Conservation (phyloP, 1,139 yeast genomes). For the Yamadazyma buinensis region DNA sequence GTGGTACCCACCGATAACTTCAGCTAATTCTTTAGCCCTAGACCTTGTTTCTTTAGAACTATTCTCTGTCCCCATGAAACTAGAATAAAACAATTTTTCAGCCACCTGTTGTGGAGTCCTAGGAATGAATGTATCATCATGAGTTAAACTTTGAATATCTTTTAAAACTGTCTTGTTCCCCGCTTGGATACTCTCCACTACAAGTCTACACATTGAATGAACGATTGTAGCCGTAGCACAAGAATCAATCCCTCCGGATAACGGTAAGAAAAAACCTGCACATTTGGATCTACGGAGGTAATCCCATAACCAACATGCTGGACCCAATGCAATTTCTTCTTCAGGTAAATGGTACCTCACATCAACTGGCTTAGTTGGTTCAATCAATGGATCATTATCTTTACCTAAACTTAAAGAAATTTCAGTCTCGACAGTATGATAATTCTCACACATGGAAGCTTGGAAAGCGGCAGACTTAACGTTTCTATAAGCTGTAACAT, state of each 20-base stretch:
- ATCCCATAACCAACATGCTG: conserved; percentile 99
- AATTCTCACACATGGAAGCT: conserved; percentile 52
- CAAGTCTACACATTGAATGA: conserved; percentile 88
- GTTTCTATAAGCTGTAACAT: conserved; percentile 78
- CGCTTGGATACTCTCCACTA: conserved; percentile 58
- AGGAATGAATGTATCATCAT: conserved; percentile 49
- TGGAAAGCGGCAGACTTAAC: conserved; percentile 80
- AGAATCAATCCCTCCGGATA: conserved; percentile 96
- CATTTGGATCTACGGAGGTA: conserved; percentile 85
- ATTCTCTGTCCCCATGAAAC: conserved; percentile 94
- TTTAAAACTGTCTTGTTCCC: conserved; percentile 70
- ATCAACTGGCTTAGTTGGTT: conserved; percentile 52
- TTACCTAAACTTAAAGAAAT: conserved; percentile 59
- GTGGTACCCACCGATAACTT: conserved; percentile 81
- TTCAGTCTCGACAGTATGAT: conserved; percentile 58
- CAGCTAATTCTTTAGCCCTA: conserved; percentile 78
- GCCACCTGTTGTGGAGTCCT: conserved; percentile 73
- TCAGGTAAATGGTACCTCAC: conserved; percentile 76
- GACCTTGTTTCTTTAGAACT: conserved; percentile 82
- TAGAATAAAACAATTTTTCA: conserved; percentile 71
- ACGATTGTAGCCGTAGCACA: conserved; percentile 97
- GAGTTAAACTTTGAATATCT: conserved; percentile 68
- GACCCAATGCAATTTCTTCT: conserved; percentile 95
- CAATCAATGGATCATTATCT: conserved; percentile 52
- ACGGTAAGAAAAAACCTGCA: conserved; percentile 88